Base-by-base conservation (phyloP, 768 basidiomycete genomes). In the Pilatotrama ljubarskyi region DNA sequence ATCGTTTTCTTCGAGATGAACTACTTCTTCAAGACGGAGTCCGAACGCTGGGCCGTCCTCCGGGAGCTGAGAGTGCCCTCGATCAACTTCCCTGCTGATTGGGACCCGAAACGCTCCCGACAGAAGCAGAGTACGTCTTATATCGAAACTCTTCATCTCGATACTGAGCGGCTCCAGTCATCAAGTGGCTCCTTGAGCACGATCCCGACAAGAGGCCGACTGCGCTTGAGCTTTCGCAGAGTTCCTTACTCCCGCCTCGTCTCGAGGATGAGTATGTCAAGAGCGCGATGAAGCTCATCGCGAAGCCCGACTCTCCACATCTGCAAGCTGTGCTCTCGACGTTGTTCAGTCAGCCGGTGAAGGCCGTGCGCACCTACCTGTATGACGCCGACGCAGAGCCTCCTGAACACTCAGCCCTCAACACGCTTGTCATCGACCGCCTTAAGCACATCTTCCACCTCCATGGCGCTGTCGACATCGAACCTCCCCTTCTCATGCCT, bases 1-100 rank as follows among this genome's bases (percentile, higher is more conserved):
- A 87, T 98, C 64, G 95, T 97, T 14, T 97, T 97, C 74, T 97
- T 98, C 68, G 95, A 98, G 76, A 96, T 97, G 94, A 95, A 93
- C 72, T 92, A 88, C 73, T 68, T 77, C 17, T 93, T 97, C 74
- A 76, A 82, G 11, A 97, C 95, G 0, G 86, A 84, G 1, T 81
- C 90, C 18, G 95, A 98, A 68, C 85, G 95, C 20, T 90, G 91
- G 38, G 85, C 82, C 1, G 93, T 95, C 20, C 80, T 98, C 0
- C 90, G 91, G 65, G 84, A 87, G 50, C 69, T 97, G 26, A 77
- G 95, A 24, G 87, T 84, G 66, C 86, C 87, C 0, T 75, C 80
- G 15, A 84, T 95, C 24, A 78, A 82, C 51, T 95, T 97, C 66
- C 95, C 95, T n/a, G 58, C 72, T 2, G 78, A 76, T 5, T 98